These are phyloP conservation scores for Mycoemilia scoparia DNA, from an alignment of 192 early-diverging fungal species.

Conservation along the genomic window DNA sequence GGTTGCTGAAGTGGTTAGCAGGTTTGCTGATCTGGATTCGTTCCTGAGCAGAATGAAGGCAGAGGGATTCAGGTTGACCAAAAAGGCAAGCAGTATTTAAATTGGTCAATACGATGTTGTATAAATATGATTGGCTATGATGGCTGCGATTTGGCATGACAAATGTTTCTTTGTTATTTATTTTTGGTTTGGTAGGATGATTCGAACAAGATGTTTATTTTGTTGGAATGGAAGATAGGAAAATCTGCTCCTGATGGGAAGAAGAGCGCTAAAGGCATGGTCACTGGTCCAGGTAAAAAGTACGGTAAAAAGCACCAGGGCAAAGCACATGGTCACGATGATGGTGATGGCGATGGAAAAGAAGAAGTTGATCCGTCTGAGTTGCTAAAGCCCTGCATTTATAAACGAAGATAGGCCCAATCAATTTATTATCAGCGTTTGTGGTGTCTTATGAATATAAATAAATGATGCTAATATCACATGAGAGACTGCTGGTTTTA, in stretches of 20 bases:
- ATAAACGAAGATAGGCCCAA: constrained; percentile 24
- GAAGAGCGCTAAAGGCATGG: not conserved
- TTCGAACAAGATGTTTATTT: constrained; percentile 88
- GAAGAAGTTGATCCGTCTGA: not conserved
- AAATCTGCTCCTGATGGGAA: constrained; percentile 3
- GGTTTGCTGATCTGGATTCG: constrained; percentile 58
- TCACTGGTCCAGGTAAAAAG: constrained; percentile 11
- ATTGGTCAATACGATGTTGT: not conserved
- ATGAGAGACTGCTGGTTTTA: no score
- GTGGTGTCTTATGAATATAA: no score
- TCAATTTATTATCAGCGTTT: not conserved
- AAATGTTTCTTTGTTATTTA: not conserved
- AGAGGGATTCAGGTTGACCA: constrained; percentile 57
- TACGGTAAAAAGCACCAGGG: not conserved
- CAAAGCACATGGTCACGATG: not conserved
- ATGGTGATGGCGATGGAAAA: not conserved
- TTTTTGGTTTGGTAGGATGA: constrained; percentile 29
- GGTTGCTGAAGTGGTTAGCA: constrained; percentile 87
- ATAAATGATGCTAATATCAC: no score
- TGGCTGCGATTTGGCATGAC: not conserved
- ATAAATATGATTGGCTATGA: no score
- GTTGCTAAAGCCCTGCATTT: constrained; percentile 40
- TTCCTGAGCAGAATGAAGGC: constrained; percentile 53
- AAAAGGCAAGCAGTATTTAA: no score
- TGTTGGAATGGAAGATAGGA: constrained; percentile 62